phyloP scores from a whole-genome alignment of 257 asterid species.

The Asclepias syriaca region DNA sequence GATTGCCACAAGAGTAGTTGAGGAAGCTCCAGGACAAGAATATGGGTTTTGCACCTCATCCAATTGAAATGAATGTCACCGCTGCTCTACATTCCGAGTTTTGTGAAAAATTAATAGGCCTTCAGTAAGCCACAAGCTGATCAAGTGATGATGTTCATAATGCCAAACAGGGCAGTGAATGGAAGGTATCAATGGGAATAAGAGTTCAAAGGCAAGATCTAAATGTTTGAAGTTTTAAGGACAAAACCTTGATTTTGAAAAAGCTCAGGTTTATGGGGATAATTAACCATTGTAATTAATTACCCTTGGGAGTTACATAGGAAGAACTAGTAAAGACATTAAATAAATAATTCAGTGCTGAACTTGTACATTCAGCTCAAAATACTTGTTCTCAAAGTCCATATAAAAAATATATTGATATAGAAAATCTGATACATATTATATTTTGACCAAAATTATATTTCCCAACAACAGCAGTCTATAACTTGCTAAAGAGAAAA shows the following conservation, averaged over 20 bases:
- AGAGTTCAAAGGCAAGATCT: too few relatives aligned
- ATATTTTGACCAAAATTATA: neutral
- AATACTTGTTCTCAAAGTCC: neutral
- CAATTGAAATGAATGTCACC: slow-evolving; percentile 26
- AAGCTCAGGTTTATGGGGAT: too few relatives aligned
- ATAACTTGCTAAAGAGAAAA: neutral
- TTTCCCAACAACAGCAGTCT: neutral
- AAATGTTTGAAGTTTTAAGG: too few relatives aligned
- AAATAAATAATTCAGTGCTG: neutral
- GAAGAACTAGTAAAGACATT: neutral
- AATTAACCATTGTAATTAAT: neutral
- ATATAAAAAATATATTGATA: neutral
- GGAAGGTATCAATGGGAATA: too few relatives aligned
- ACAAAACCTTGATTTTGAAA: too few relatives aligned
- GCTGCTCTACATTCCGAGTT: slow-evolving; percentile 9
- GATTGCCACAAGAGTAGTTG: slow-evolving; percentile 46
- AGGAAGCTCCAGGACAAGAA: slow-evolving; percentile 46
- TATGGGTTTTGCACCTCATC: slow-evolving; percentile 54
- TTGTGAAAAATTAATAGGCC: too few relatives aligned
- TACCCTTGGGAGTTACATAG: neutral
- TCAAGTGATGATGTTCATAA: too few relatives aligned
- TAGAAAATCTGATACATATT: neutral
- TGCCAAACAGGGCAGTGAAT: too few relatives aligned
- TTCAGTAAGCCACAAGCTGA: too few relatives aligned
- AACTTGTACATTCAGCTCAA: neutral